A percentile compares a stretch with the other conserved stretches of the same genome.
Conservation (phyloP, 2,329 filamentous ascomycete species). For the Aureobasidium uvarum region DNA sequence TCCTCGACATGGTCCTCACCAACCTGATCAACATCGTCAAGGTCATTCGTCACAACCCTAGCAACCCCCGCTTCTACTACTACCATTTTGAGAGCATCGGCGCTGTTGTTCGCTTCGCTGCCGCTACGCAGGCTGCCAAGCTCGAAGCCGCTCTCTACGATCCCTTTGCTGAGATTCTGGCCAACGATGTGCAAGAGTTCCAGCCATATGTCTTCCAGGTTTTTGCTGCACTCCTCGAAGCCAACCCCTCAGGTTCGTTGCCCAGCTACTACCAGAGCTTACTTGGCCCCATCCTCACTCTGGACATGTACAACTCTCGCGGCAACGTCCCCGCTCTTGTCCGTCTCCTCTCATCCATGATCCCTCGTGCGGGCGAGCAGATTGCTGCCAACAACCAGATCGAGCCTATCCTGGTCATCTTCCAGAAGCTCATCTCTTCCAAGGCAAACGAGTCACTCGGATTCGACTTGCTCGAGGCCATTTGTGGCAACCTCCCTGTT, state of each 20-base stretch:
- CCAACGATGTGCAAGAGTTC: constrained; percentile 87
- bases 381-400: constrained; percentile 79
- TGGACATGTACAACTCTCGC: constrained; percentile 83
- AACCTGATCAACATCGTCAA: constrained; percentile 87
- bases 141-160: constrained; percentile 79
- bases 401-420: constrained; percentile 88
- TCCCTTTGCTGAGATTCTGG: constrained; percentile 76
- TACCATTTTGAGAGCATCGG: constrained; percentile 96
- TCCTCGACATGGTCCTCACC: constrained; percentile 73
- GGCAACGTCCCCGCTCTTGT: constrained; percentile 92
- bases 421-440: constrained; percentile 79
- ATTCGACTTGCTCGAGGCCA: constrained; percentile 84
- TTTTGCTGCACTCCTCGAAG: constrained; percentile 84
- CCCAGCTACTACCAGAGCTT: constrained; percentile 78
- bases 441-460: constrained; percentile 83
- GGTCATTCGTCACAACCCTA: constrained; percentile 90
- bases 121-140: constrained; percentile 64
- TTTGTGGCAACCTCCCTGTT: constrained; percentile 70
- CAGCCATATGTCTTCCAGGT: constrained; percentile 96
- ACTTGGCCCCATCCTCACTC: constrained; percentile 73
- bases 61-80: constrained; percentile 97
- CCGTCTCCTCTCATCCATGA: constrained; percentile 77
- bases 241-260: constrained; percentile 73
- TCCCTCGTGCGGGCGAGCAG: constrained; percentile 69
- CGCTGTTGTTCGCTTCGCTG: constrained; percentile 77